These are phyloP conservation scores for Chlorella variabilis DNA, from an alignment of 163 green algal genomes.

Conservation along the genomic window DNA sequence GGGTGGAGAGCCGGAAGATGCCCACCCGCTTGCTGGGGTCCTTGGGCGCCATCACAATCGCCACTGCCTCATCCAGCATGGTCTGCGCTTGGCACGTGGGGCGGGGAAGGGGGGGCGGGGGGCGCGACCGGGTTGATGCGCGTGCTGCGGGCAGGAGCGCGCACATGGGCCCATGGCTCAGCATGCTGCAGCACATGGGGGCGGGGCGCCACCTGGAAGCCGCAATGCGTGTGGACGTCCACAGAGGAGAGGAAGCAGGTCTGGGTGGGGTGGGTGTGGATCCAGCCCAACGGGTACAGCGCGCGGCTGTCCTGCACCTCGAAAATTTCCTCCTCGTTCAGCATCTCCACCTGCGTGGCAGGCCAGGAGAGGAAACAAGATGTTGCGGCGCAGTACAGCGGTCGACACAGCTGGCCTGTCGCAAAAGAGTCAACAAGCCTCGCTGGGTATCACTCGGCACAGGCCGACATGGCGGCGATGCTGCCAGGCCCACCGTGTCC, in stretches of 20 bases:
- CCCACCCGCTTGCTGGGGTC: slow-evolving; percentile 81
- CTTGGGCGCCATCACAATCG: slow-evolving; percentile 95
- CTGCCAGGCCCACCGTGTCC: slow-evolving; percentile 80
- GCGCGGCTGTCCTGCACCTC: slow-evolving; percentile 68
- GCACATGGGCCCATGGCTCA: no score
- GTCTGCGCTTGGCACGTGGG: no score
- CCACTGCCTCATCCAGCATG: slow-evolving; percentile 95
- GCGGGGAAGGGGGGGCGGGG: background rate
- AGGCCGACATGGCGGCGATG: no score
- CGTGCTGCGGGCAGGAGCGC: no score
- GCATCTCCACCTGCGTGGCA: slow-evolving; percentile 23
- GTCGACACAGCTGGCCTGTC: no score
- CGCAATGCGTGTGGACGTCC: slow-evolving; percentile 93
- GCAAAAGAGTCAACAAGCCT: background rate
- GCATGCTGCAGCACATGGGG: no score
- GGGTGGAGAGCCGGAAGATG: slow-evolving; percentile 93
- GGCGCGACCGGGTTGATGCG: no score
- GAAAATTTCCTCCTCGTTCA: slow-evolving; percentile 95
- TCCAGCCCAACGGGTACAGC: slow-evolving; percentile 95
- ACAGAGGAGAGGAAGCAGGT: slow-evolving; percentile 97
- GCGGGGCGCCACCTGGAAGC: slow-evolving; percentile 92
- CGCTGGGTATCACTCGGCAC: no score
- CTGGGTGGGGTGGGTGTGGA: slow-evolving; percentile 97
- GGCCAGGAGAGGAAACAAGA: background rate
- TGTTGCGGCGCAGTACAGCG: no score